phyloP scores from a whole-genome alignment of 2,329 filamentous ascomycete genomes.

The Apiospora aurea region DNA sequence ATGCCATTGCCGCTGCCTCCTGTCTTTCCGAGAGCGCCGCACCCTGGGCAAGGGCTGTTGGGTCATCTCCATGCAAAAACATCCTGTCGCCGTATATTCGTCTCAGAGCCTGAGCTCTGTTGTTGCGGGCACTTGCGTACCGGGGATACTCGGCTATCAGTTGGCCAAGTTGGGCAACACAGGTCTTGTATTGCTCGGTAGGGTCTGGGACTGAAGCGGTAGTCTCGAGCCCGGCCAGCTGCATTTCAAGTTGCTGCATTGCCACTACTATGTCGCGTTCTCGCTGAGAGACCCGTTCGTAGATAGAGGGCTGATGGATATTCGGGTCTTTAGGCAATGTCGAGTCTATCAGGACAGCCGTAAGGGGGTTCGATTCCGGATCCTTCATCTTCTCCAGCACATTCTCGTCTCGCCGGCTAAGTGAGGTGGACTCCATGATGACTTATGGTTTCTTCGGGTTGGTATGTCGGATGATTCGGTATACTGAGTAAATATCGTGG shows the following conservation, averaged over 20 bases:
- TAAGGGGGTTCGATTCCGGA: constrained; percentile 66
- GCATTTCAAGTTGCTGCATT: constrained; percentile 63
- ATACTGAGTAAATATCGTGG: neutral
- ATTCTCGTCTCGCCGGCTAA: constrained; percentile 66
- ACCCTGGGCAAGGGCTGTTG: constrained; percentile 50
- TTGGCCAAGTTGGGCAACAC: constrained; percentile 56
- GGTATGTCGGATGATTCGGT: neutral
- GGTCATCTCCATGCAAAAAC: constrained; percentile 51
- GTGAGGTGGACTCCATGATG: constrained; percentile 55
- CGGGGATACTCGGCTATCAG: constrained; percentile 65
- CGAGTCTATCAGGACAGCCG: constrained; percentile 60
- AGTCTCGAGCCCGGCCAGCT: constrained; percentile 53
- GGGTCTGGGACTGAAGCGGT: constrained; percentile 46
- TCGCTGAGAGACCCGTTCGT: constrained; percentile 56
- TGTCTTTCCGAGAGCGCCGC: constrained; percentile 47
- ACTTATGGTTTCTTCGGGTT: neutral
- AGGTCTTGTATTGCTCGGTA: constrained; percentile 53
- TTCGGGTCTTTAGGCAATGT: constrained; percentile 65
- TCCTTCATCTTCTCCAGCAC: constrained; percentile 73
- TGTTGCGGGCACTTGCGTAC: constrained; percentile 78
- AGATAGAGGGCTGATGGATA: constrained; percentile 56
- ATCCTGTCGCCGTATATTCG: constrained; percentile 68
- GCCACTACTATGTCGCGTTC: constrained; percentile 61
- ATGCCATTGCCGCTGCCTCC: constrained; percentile 48
- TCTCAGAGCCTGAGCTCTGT: constrained; percentile 72